phyloP scores from a whole-genome alignment of 768 basidiomycete species.

The Lactarius sanguifluus region DNA sequence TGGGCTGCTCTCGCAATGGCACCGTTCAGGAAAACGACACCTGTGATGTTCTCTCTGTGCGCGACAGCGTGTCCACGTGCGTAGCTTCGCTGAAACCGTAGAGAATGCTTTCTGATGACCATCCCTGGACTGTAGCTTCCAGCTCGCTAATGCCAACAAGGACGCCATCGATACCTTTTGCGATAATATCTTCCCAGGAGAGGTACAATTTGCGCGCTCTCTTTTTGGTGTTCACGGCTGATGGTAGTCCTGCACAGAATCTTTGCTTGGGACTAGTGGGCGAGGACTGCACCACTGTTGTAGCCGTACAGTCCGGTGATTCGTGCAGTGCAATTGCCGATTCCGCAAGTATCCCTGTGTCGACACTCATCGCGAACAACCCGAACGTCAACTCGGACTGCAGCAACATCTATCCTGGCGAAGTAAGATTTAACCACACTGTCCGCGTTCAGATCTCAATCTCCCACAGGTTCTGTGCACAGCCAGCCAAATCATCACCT shows the following conservation, averaged over 20 bases:
- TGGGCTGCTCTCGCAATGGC: constrained; percentile 51
- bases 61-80: constrained; percentile 49
- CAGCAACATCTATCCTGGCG: constrained; percentile 69
- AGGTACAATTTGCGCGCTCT: constrained; percentile 37
- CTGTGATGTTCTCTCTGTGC: constrained; percentile 54
- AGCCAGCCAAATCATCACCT: background rate
- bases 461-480: constrained; percentile 7
- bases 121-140: constrained; percentile 43
- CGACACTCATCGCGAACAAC: constrained; percentile 66
- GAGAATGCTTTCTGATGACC: background rate
- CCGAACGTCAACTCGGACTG: constrained; percentile 61
- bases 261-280: constrained; percentile 58
- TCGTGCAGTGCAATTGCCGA: constrained; percentile 48
- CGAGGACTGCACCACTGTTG: constrained; percentile 56
- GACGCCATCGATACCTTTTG: constrained; percentile 52
- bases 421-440: constrained; percentile 46
- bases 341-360: constrained; percentile 39
- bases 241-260: background rate
- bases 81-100: background rate
- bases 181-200: constrained; percentile 53
- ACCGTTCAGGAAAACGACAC: constrained; percentile 52
- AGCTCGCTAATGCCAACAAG: constrained; percentile 54
- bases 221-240: background rate
- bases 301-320: constrained; percentile 50
- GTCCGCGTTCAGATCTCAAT: background rate